These are phyloP conservation scores for Ustilago tritici DNA, from an alignment of 1,284 basidiomycete genomes.

Conservation along the genomic window DNA sequence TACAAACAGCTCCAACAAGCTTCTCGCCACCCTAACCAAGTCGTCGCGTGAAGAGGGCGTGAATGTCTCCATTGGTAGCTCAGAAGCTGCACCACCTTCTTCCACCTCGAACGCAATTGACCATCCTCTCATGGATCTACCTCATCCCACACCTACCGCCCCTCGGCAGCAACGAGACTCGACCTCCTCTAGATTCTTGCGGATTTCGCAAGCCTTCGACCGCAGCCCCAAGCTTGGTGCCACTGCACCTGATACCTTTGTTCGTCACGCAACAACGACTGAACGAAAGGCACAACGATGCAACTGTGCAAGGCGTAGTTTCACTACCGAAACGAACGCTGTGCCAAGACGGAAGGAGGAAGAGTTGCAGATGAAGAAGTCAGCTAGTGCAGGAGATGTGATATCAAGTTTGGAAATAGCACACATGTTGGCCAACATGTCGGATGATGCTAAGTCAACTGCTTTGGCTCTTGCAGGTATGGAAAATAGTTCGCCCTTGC, in stretches of 20 bases:
- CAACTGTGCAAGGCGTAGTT: neutral
- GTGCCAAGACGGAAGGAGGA: neutral
- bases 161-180: neutral
- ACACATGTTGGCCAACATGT: conserved; percentile 37
- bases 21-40: conserved; percentile 14
- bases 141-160: neutral
- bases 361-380: neutral
- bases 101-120: neutral
- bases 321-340: neutral
- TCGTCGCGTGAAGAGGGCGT: conserved; percentile 10
- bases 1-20: conserved; percentile 4
- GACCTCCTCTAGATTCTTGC: neutral
- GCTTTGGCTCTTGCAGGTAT: conserved; percentile 36
- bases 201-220: conserved; percentile 15
- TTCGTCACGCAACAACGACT: too few relatives aligned
- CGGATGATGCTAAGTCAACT: conserved; percentile 26
- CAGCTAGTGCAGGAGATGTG: neutral
- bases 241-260: neutral
- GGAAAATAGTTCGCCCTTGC: conserved; percentile 1
- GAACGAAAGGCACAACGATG: neutral
- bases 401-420: conserved; percentile 18
- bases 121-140: conserved; percentile 6
- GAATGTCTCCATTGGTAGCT: neutral
- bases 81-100: neutral
- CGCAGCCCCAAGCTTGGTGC: neutral